Conservation (phyloP, 2,329 filamentous ascomycete genomes). For the Botrytis fragariae region DNA sequence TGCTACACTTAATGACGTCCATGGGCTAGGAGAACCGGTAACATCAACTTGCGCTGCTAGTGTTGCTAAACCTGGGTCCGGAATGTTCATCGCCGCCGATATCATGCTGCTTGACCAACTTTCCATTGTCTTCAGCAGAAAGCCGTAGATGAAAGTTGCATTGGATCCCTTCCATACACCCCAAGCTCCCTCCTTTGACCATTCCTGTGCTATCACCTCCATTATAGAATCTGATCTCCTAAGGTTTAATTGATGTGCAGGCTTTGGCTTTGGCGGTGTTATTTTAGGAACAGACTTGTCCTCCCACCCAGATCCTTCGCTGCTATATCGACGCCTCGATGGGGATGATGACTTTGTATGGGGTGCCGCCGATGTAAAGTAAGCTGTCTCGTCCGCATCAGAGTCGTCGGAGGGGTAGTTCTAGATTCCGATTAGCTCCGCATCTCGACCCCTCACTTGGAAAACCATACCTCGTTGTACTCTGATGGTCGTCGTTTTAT, state of each 20-base stretch:
- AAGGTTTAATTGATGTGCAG: constrained; percentile 64
- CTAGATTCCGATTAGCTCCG: constrained; percentile 23
- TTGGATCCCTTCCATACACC: constrained; percentile 96
- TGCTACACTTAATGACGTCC: constrained; percentile 74
- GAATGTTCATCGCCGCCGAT: constrained; percentile 86
- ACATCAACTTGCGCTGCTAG: constrained; percentile 51
- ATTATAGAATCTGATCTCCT: constrained; percentile 76
- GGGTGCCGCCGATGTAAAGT: constrained; percentile 68
- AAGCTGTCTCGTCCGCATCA: constrained; percentile 75
- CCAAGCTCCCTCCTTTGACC: constrained; percentile 84
- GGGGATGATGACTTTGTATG: constrained; percentile 43
- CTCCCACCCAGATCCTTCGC: constrained; percentile 29
- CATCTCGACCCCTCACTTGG: background rate
- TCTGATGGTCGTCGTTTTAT: constrained; percentile 5
- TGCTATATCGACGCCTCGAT: constrained; percentile 27
- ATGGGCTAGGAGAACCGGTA: constrained; percentile 78
- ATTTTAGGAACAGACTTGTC: constrained; percentile 28
- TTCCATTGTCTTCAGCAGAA: constrained; percentile 82
- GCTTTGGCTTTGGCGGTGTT: constrained; percentile 38
- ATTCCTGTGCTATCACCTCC: constrained; percentile 83
- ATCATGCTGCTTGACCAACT: constrained; percentile 89
- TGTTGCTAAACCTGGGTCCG: constrained; percentile 69
- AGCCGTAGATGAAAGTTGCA: constrained; percentile 84
- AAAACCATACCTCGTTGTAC: constrained; percentile 34
- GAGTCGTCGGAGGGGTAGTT: constrained; percentile 61